A percentile compares a stretch with the other conserved stretches of the same genome.
phyloP scores from a whole-genome alignment of 768 basidiomycete genomes.

The Podaxis mareebaensis region DNA sequence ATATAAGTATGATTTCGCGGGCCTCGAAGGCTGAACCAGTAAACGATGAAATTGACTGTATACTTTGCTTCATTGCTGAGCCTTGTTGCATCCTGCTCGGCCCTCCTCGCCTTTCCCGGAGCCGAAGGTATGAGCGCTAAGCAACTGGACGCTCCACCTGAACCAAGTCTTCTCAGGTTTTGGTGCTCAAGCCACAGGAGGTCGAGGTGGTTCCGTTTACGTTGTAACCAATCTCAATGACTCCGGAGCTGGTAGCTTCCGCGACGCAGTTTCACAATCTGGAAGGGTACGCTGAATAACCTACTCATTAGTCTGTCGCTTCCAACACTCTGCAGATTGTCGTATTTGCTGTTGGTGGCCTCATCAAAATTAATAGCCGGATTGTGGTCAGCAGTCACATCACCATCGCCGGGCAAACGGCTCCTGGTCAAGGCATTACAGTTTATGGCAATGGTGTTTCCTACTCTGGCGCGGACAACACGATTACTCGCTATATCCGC shows the following conservation, averaged over 20 bases:
- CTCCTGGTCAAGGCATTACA: conserved; percentile 39
- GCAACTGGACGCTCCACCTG: background rate
- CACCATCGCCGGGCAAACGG: conserved; percentile 36
- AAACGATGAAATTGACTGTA: conserved; percentile 7
- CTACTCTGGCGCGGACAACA: conserved; percentile 31
- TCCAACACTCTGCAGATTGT: conserved; percentile 26
- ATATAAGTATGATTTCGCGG: conserved; percentile 3
- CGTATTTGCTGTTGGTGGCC: conserved; percentile 34
- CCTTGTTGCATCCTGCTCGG: conserved; percentile 21
- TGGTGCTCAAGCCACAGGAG: conserved; percentile 34
- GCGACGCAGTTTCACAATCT: conserved; percentile 34
- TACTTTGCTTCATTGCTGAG: conserved; percentile 16
- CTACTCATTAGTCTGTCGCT: background rate
- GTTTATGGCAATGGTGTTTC: conserved; percentile 36
- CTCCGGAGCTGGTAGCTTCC: conserved; percentile 34
- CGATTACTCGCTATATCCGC: conserved; percentile 29
- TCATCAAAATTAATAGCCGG: conserved; percentile 32
- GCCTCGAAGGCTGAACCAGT: background rate
- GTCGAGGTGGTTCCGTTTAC: conserved; percentile 33
- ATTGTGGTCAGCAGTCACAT: conserved; percentile 32
- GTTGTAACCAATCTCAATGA: conserved; percentile 36
- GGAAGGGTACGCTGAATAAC: conserved; percentile 23
- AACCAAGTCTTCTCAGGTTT: conserved; percentile 23
- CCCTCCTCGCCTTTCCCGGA: conserved; percentile 33
- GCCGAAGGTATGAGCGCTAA: conserved; percentile 26